A percentile compares a stretch with the other conserved stretches of the same genome.
These are phyloP conservation scores for Marsdenia floribunda DNA, from an alignment of 257 asterid genomes.

Conservation along the genomic window DNA sequence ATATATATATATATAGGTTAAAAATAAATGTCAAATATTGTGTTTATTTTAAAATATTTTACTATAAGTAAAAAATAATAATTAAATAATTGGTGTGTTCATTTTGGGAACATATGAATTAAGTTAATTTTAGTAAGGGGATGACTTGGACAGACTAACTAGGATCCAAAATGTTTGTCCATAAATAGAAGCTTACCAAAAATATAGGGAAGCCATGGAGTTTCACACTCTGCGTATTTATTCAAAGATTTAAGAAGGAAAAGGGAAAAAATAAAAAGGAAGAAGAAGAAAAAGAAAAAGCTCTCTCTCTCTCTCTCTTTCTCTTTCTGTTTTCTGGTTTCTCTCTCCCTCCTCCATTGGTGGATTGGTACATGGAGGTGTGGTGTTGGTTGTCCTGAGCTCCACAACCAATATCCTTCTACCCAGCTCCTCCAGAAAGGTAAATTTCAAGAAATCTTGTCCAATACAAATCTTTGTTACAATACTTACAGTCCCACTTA, in stretches of 20 bases:
- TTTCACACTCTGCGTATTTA: neutral
- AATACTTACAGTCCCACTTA: neutral
- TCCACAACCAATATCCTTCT: constrained; percentile 4
- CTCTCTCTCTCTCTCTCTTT: neutral
- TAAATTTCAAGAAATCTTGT: constrained; percentile 17
- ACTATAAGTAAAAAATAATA: too few relatives aligned
- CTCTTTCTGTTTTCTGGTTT: neutral
- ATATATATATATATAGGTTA: too few relatives aligned
- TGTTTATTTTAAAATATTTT: too few relatives aligned
- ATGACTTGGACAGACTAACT: neutral
- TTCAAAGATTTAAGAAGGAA: neutral
- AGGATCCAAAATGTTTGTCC: constrained; percentile 15
- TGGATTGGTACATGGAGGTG: neutral
- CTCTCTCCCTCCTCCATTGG: constrained; percentile 16
- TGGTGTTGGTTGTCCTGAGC: neutral
- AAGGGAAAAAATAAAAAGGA: neutral
- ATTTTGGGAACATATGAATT: neutral
- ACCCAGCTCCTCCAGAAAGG: neutral
- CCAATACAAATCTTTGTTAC: neutral
- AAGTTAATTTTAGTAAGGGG: neutral
- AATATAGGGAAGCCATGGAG: too few relatives aligned
- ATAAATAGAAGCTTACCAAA: constrained; percentile 12
- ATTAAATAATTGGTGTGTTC: neutral
- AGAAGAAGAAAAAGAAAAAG: neutral
- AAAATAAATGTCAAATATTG: too few relatives aligned